phyloP scores from a whole-genome alignment of 139 green algal species.

The Chlorella sp. region DNA sequence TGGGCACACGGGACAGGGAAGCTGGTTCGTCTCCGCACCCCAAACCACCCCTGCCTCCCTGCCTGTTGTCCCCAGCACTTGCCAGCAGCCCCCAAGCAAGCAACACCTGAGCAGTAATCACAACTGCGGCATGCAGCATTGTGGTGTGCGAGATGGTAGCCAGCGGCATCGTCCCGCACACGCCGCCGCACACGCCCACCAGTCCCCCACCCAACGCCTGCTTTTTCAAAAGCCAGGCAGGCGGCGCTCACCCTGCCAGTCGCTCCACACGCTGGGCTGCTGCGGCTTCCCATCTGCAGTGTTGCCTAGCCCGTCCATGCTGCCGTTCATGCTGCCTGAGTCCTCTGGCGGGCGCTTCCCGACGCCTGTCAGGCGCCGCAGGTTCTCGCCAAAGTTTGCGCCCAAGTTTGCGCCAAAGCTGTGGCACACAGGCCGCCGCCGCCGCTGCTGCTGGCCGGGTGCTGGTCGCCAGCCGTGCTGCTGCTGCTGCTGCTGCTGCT shows the following conservation, averaged over 20 bases:
- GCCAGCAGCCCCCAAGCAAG: no score
- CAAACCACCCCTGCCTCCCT: no score
- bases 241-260: conserved; percentile 10
- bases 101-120: no score
- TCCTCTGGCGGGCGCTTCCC: not conserved
- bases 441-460: not conserved
- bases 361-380: not conserved
- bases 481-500: not conserved
- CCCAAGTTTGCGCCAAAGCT: conserved; percentile 12
- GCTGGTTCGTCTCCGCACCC: no score
- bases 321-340: not conserved
- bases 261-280: conserved; percentile 25
- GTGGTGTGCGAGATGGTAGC: no score
- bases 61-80: no score
- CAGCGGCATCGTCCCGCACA: not conserved
- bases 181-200: not conserved
- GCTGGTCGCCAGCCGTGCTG: not conserved
- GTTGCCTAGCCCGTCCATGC: not conserved
- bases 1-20: no score
- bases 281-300: not conserved
- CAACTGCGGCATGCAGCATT: no score
- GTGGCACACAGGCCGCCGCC: not conserved
- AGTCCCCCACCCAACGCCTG: not conserved
- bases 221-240: no score
- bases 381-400: conserved; percentile 8